A percentile compares a stretch with the other conserved stretches of the same genome.
Evolutionary conservation across 148 eudicot genomes (phyloP).

Genomic region (Linanthus parryae): DNA sequence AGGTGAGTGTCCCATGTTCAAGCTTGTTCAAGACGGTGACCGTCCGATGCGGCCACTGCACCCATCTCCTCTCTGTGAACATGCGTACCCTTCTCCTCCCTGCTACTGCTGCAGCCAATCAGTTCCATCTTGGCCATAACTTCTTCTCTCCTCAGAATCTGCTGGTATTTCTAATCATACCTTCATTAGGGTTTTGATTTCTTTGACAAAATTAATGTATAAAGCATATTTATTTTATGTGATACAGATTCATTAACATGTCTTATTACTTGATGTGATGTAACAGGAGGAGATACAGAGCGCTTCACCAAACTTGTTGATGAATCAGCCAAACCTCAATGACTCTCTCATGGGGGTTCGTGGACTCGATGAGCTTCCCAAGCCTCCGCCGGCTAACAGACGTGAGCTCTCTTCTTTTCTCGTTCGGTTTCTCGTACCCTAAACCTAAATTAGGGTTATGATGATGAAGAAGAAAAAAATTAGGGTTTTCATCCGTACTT

Average conservation of each 20-base stretch:
- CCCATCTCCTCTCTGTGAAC: slow-evolving; percentile 71
- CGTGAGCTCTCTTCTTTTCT: slow-evolving; percentile 43
- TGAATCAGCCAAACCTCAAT: slow-evolving; percentile 43
- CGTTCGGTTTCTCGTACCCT: too few relatives aligned
- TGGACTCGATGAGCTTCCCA: slow-evolving; percentile 69
- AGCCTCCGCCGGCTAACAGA: slow-evolving; percentile 71
- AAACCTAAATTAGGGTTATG: too few relatives aligned
- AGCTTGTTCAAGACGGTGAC: slow-evolving; percentile 94
- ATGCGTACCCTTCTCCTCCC: slow-evolving; percentile 66
- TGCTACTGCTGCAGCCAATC: slow-evolving; percentile 36
- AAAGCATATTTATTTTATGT: neutral
- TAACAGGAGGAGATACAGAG: slow-evolving; percentile 43
- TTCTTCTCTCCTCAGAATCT: slow-evolving; percentile 72
- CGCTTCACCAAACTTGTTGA: slow-evolving; percentile 32
- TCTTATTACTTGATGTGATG: neutral
- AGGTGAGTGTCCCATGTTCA: slow-evolving; percentile 96
- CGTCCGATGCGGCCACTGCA: slow-evolving; percentile 96
- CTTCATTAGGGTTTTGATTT: too few relatives aligned
- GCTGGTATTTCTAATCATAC: slow-evolving; percentile 53
- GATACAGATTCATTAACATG: neutral
- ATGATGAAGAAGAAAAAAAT: too few relatives aligned
- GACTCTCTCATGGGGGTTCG: slow-evolving; percentile 45
- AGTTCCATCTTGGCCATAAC: slow-evolving; percentile 44
- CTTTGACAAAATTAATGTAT: too few relatives aligned
- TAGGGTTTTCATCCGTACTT: too few relatives aligned